Conservation (phyloP, 2,329 filamentous ascomycete genomes). For the Nemania sp. region DNA sequence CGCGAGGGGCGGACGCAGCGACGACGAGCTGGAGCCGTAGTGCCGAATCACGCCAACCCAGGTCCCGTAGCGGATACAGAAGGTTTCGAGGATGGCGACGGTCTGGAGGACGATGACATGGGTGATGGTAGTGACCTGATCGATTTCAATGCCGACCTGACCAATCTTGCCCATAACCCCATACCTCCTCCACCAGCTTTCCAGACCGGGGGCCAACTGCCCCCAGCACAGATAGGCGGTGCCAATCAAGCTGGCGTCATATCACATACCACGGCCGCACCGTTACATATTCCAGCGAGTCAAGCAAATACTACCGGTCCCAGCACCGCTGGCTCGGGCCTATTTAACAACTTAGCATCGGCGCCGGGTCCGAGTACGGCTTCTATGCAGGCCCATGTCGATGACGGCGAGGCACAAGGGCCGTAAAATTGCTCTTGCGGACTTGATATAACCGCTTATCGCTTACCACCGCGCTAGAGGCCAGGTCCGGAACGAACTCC, state of each 20-base stretch:
- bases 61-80: slow-evolving; percentile 42
- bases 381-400: slow-evolving; percentile 43
- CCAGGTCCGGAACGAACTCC: slow-evolving; percentile 5
- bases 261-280: slow-evolving; percentile 1
- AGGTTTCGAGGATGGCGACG: slow-evolving; percentile 49
- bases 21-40: slow-evolving; percentile 32
- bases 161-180: slow-evolving; percentile 40
- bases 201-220: slow-evolving; percentile 11
- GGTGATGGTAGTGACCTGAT: slow-evolving; percentile 51
- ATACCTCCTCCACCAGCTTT: slow-evolving; percentile 43
- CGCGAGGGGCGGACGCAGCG: slow-evolving; percentile 39
- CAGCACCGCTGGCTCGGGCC: slow-evolving; percentile 45
- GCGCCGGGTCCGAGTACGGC: slow-evolving; percentile 48
- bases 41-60: slow-evolving; percentile 32
- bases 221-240: slow-evolving; percentile 12
- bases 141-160: slow-evolving; percentile 44
- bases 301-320: slow-evolving; percentile 43
- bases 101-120: slow-evolving; percentile 52
- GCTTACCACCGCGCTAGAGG: slow-evolving; percentile 4
- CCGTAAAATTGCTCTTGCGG: slow-evolving; percentile 15
- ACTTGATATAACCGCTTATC: slow-evolving; percentile 3
- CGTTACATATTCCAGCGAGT: slow-evolving; percentile 15
- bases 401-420: slow-evolving; percentile 36
- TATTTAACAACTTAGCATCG: slow-evolving; percentile 39
- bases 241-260: slow-evolving; percentile 11